Base-by-base conservation (phyloP, 768 basidiomycete genomes). In the Suillus luteus region DNA sequence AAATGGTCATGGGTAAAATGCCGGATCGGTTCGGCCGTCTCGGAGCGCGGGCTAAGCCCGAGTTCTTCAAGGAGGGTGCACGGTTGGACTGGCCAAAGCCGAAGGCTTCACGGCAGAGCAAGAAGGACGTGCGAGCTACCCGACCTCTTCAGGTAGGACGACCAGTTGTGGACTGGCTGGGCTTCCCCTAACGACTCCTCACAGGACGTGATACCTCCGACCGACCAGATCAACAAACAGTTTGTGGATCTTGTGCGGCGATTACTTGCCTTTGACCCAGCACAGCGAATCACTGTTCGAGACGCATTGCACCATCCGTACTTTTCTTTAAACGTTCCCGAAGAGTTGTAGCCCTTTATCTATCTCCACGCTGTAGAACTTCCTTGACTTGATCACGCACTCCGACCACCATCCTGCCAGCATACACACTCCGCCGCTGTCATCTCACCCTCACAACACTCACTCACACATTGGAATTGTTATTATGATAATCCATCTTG, bases 1-100 rank as follows among this genome's bases (percentile, higher is more conserved):
- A 99, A 75, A 90, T 92, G 75, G 97, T 99, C 44, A 98, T 99
- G 92, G 96, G 96, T 64, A 93, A 92, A 80, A 96, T 99, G 90
- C 93, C 96, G 0, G 88, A 91, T 59, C 87, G 89, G 6, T 94
- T 96, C 72, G 86, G 87, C 44, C 84, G 90, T 49, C 82, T 84
- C 51, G 91, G 90, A 19, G 86, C 89, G 10, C 84, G 90, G 55
- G 86, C 88, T 58, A 96, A 96, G 71, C 88, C 94, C 9, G 96
- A 99, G 72, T 97, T 92, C 76, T 98, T 99, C 82, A 94, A 92
- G 73, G 90, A 92, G 24, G 89, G 86, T 37, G 77, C 82, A 66
- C 91, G 89, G 71, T 85, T 99, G 48, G 94, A 95, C 75, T 99
- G 93, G 90, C 96, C 97, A 0, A 93, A 92, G 72, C 81, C 93